Evolutionary conservation across 352 stramenopile genomes (phyloP), one percentile per base, ranked within the genome.

Genomic region (Blastocystis sp.): DNA sequence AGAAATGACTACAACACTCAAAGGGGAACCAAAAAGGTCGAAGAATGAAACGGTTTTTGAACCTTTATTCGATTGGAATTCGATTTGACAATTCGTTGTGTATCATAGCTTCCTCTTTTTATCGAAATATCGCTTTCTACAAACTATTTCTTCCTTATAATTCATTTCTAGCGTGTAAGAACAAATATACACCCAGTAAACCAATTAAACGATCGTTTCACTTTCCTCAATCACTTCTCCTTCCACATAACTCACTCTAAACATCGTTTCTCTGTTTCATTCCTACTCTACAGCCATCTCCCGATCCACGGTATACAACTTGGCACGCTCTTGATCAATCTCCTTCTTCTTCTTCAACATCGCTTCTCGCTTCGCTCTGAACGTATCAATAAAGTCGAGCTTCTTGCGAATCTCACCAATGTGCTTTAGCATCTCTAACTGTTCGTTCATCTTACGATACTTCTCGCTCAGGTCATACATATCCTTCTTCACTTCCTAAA

Each of bases 331-430:
- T 9, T 11, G 14, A 12, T 73, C 32, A 16, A 73, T n/a, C 61
- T 39, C 61, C 61, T 73, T 5, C 61, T 49, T 73, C 61, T 39
- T 73, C 61, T 7, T 9, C 12, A 73, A 39, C 12, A 66, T 77
- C 24, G 21, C 32, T 39, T 46, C 9, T 12, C 32, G 19, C 11
- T n/a, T 9, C 61, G 12, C 12, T n/a, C n/a, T 7, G 69, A 69
- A 80, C 1, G 11, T 9, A 24, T 80, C 69, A n/a, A 80, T 80
- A 11, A 12, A 32, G 14, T 21, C 12, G 14, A 80, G 11, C 54
- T 80, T 80, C 49, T 66, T 59, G 29, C 29, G 12, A n/a, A 66
- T 80, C 69, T 80, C 69, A 32, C 27, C 39, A 46, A 80, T 80
- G 29, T 80, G 69, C 39, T 52, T 65, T 27, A 77, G 49, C 49